Evolutionary conservation across 2,329 filamentous ascomycete genomes (phyloP).

Genomic region (Lasiodiplodia gonubiensis): DNA sequence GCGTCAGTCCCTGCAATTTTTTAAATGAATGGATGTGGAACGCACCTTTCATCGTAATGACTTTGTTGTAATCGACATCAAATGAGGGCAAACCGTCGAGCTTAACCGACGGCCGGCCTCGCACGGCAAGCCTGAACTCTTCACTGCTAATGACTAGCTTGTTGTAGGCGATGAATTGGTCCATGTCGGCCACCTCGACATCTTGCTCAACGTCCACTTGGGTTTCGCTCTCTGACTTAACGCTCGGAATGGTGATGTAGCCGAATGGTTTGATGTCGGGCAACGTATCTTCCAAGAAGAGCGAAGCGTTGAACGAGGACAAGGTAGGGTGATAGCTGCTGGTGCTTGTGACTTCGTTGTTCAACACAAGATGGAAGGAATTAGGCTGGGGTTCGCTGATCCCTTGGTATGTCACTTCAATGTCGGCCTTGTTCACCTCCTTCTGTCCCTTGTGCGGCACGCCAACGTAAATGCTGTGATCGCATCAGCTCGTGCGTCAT

Average conservation of each 20-base stretch:
- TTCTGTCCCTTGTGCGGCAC: conserved; percentile 64
- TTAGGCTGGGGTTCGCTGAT: conserved; percentile 58
- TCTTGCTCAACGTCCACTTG: conserved; percentile 53
- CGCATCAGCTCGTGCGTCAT: conserved; percentile 3
- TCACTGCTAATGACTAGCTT: conserved; percentile 56
- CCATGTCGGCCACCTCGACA: conserved; percentile 50
- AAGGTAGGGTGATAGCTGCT: conserved; percentile 61
- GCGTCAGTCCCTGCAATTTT: neutral
- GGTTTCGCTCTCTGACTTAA: conserved; percentile 46
- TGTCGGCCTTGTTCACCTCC: conserved; percentile 58
- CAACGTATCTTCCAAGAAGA: conserved; percentile 53
- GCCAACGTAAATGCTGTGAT: conserved; percentile 60
- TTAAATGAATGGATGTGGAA: neutral
- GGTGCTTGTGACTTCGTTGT: conserved; percentile 53
- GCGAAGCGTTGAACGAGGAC: conserved; percentile 58
- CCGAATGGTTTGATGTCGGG: conserved; percentile 48
- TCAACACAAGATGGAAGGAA: conserved; percentile 56
- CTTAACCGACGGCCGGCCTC: conserved; percentile 60
- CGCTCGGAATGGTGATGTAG: conserved; percentile 52
- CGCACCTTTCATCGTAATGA: conserved; percentile 62
- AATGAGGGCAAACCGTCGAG: conserved; percentile 57
- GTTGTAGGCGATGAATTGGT: conserved; percentile 58
- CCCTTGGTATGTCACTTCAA: conserved; percentile 57
- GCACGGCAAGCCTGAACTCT: conserved; percentile 56
- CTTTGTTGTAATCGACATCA: conserved; percentile 61